Evolutionary conservation across 345 rosid genomes (phyloP).

Genomic region (Schrenkiella parvula): DNA sequence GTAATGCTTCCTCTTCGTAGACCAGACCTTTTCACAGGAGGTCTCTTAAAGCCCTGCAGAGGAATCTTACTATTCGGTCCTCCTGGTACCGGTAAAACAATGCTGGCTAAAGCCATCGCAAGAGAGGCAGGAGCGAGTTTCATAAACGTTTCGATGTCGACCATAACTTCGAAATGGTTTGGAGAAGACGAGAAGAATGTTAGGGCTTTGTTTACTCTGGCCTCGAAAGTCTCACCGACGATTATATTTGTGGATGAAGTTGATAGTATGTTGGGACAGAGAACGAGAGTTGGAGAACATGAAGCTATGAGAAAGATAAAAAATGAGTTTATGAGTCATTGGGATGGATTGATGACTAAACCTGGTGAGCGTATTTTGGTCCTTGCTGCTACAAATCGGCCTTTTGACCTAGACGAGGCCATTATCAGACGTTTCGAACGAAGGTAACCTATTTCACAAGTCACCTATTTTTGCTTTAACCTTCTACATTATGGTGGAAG

Average conservation of each 20-base stretch:
- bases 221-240: constrained; percentile 87
- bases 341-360: constrained; percentile 87
- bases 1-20: constrained; percentile 95
- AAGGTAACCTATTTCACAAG: constrained; percentile 40
- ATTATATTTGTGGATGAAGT: constrained; percentile 95
- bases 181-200: constrained; percentile 99
- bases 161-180: constrained; percentile 95
- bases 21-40: constrained; percentile 87
- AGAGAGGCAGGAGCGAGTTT: constrained; percentile 96
- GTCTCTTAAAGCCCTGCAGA: constrained; percentile 85
- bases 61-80: constrained; percentile 98
- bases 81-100: constrained; percentile 97
- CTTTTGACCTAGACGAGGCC: constrained; percentile 95
- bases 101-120: constrained; percentile 97
- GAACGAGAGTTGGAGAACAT: constrained; percentile 89
- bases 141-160: constrained; percentile 94
- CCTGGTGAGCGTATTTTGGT: constrained; percentile 80
- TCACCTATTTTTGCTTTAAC: background rate
- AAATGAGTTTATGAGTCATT: constrained; percentile 87
- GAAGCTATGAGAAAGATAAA: constrained; percentile 88
- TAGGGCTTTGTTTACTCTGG: constrained; percentile 84
- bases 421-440: constrained; percentile 90
- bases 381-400: constrained; percentile 95
- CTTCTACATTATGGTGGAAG: too few species aligned
- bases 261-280: constrained; percentile 96